Conservation (phyloP, 2,329 filamentous ascomycete species). For the Coniella lustricola region DNA sequence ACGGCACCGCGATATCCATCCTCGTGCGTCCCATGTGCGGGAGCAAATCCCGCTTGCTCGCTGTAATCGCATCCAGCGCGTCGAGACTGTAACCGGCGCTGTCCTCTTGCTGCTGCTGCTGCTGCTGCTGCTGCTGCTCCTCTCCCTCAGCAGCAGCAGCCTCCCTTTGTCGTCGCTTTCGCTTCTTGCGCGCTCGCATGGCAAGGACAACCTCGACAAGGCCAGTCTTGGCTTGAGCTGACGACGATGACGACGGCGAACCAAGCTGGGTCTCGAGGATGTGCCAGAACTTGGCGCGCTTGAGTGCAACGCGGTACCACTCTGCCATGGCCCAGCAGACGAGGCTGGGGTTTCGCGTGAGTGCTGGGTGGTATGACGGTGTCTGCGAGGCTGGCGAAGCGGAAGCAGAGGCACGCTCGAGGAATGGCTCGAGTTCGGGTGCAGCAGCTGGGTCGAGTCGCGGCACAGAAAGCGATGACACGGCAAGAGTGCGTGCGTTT, state of each 20-base stretch:
- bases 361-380: constrained; percentile 29
- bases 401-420: constrained; percentile 33
- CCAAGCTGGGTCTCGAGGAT: constrained; percentile 42
- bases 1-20: constrained; percentile 41
- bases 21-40: constrained; percentile 47
- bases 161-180: constrained; percentile 15
- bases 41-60: constrained; percentile 37
- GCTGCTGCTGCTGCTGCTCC: constrained; percentile 16
- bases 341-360: constrained; percentile 51
- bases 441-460: constrained; percentile 51
- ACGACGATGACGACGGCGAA: too few species aligned
- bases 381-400: constrained; percentile 18
- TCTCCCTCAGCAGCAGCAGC: constrained; percentile 22
- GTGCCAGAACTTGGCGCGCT: constrained; percentile 58
- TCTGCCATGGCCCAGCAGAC: constrained; percentile 62
- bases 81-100: constrained; percentile 12
- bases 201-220: constrained; percentile 24
- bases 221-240: constrained; percentile 23
- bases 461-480: constrained; percentile 47
- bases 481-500: constrained; percentile 42
- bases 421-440: constrained; percentile 49
- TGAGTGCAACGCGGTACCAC: constrained; percentile 55
- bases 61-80: neutral
- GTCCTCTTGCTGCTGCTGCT: constrained; percentile 16
- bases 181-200: constrained; percentile 23